phyloP scores from a whole-genome alignment of 495 filamentous ascomycete species.

The Hypoxylon crocopeplum region DNA sequence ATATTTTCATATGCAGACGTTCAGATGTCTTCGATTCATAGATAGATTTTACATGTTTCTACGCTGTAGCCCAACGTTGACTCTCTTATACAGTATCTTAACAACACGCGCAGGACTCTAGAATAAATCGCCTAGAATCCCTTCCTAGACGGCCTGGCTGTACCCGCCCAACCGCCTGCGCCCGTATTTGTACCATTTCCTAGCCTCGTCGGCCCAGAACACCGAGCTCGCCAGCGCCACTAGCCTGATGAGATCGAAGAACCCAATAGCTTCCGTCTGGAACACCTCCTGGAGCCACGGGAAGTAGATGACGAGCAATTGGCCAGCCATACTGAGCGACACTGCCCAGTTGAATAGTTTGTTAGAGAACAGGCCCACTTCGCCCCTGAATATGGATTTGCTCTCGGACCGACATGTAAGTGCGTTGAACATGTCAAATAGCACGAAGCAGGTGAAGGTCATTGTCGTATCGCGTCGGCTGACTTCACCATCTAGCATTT shows the following conservation, averaged over 20 bases:
- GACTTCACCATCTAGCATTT: constrained; percentile 85
- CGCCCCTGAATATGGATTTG: constrained; percentile 86
- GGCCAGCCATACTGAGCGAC: constrained; percentile 79
- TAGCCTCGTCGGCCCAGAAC: constrained; percentile 91
- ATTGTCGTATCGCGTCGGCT: constrained; percentile 96
- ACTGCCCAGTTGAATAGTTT: constrained; percentile 97
- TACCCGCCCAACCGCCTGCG: constrained; percentile 51
- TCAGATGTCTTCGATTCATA: too few species aligned
- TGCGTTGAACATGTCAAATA: constrained; percentile 99
- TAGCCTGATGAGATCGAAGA: constrained; percentile 75
- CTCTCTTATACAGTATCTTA: neutral
- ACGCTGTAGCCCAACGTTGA: constrained; percentile 8
- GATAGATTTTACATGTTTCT: too few species aligned
- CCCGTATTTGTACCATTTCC: constrained; percentile 73
- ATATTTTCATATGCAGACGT: too few species aligned
- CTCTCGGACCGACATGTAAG: constrained; percentile 89
- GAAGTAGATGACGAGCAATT: constrained; percentile 90
- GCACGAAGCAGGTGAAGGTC: constrained; percentile 98
- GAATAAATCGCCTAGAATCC: neutral
- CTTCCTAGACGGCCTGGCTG: constrained; percentile 59
- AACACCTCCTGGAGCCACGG: constrained; percentile 92
- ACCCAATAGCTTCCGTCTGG: constrained; percentile 85
- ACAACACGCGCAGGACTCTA: neutral
- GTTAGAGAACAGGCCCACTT: constrained; percentile 82
- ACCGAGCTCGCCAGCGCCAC: constrained; percentile 80